Base-by-base conservation (phyloP, 345 rosid species). In the Acer negundo region DNA sequence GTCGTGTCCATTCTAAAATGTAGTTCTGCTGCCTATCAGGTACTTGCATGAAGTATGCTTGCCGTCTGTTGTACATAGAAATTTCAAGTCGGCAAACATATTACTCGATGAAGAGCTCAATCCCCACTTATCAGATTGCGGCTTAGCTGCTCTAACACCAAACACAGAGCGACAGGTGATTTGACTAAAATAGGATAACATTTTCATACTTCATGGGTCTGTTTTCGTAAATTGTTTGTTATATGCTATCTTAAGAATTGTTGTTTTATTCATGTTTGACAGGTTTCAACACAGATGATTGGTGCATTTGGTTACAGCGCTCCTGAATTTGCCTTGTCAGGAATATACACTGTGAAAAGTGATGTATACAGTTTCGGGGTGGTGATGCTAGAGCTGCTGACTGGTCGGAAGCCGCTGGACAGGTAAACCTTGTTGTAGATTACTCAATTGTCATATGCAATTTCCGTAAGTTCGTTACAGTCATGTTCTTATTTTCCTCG, bases 321-420 rank as follows among this genome's bases (percentile, higher is more conserved):
- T 58, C 99, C 99, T 6, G 98, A 97, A 86, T 97, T 94, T 87
- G 98, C 93, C 40, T 81, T 97, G 86, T 97, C 99, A 0, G 99
- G 99, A 78, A 80, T 94, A 47, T 97, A 97, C 75, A 97, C 98
- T 1, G 98, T 92, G 20, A 93, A 94, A 86, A 97, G 99, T 74
- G 99, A 97, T 66, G 99, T 97, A 9, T 97, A 97, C 86, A 97
- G 98, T 77, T 97, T 97, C 67, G 99, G 99, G 64, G 99, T 97
- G 63, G 99, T 93, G 63, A 97, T 94, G 99, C 86, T 97, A 81
- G 99, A 97, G 90, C 86, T 97, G 69, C 83, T 97, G 86, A 93
- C 99, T 51, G 98, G 99, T 67, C 89, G 98, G 81, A 93, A 97
- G 84, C 98, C 99, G 38, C 91, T 97, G 42, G 99, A 97, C 84